phyloP scores from a whole-genome alignment of 1,284 basidiomycete species.

The Leccinum cinnamomeum region DNA sequence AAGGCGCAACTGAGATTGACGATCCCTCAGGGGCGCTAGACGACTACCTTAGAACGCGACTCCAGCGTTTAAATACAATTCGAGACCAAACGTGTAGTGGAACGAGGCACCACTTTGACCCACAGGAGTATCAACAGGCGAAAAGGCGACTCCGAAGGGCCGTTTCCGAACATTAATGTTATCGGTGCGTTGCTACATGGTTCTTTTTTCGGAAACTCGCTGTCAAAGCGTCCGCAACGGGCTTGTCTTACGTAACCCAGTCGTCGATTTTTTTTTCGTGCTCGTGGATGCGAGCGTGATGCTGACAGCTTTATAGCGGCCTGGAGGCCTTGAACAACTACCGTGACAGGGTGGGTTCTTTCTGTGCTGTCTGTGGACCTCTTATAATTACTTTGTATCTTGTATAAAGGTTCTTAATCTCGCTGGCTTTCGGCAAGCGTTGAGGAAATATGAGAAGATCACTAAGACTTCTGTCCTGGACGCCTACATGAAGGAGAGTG shows the following conservation, averaged over 20 bases:
- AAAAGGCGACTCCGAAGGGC: constrained; percentile 84
- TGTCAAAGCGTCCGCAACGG: neutral
- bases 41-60: neutral
- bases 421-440: constrained; percentile 86
- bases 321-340: constrained; percentile 86
- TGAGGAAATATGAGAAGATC: constrained; percentile 94
- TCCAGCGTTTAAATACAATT: neutral
- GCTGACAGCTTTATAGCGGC: constrained; percentile 43
- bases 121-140: constrained; percentile 79
- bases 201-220: neutral
- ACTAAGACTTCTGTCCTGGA: constrained; percentile 69
- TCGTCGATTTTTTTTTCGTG: neutral
- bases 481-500: constrained; percentile 72
- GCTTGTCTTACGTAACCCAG: neutral
- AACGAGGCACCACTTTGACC: constrained; percentile 43
- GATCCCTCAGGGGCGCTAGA: neutral
- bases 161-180: constrained; percentile 69
- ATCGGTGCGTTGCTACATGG: constrained; percentile 51
- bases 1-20: neutral
- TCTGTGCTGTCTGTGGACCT: neutral
- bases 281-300: neutral
- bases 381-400: constrained; percentile 10
- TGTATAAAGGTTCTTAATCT: constrained; percentile 73
- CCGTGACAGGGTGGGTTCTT: constrained; percentile 49
- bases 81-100: neutral